Percentiles rank a stretch among this genome's conserved stretches.
These are phyloP conservation scores for Byssothecium circinans DNA, from an alignment of 2,329 filamentous ascomycete species.

Conservation along the genomic window DNA sequence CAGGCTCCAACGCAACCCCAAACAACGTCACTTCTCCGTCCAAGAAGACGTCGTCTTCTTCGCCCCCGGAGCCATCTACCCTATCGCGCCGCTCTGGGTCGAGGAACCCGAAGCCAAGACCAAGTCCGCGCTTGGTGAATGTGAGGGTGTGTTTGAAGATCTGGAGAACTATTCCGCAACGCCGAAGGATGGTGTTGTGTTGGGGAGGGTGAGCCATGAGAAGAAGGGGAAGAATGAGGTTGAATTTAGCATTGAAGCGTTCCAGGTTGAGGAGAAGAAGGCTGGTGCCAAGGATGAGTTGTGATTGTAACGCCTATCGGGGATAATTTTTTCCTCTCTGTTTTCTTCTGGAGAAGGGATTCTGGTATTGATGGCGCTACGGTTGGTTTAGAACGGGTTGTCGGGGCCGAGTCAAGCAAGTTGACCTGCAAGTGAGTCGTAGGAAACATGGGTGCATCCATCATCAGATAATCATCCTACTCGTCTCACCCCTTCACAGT, in stretches of 20 bases:
- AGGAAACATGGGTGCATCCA: too few relatives aligned
- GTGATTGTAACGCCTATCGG: conserved; percentile 6
- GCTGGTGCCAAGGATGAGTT: conserved; percentile 27
- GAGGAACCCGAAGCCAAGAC: conserved; percentile 43
- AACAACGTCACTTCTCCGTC: conserved; percentile 45
- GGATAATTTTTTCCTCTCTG: too few relatives aligned
- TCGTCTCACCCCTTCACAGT: too few relatives aligned
- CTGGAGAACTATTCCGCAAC: conserved; percentile 35
- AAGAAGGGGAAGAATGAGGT: conserved; percentile 29
- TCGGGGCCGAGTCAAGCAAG: too few relatives aligned
- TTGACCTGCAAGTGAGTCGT: too few relatives aligned
- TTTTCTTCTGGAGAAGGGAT: too few relatives aligned
- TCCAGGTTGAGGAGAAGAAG: conserved; percentile 24
- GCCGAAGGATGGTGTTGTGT: conserved; percentile 31
- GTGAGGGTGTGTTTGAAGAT: conserved; percentile 32
- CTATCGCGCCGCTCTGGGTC: conserved; percentile 54
- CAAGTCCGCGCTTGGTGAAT: conserved; percentile 10
- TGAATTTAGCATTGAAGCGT: conserved; percentile 35
- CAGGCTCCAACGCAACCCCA: conserved; percentile 54
- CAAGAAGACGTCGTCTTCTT: conserved; percentile 53
- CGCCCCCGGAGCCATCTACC: conserved; percentile 56
- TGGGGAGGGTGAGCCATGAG: conserved; percentile 32
- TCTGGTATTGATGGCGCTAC: too few relatives aligned
- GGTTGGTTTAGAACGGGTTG: too few relatives aligned
- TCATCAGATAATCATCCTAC: too few relatives aligned